Base-by-base conservation (phyloP, 2,329 filamentous ascomycete genomes). In the Coniochaeta pulveracea region DNA sequence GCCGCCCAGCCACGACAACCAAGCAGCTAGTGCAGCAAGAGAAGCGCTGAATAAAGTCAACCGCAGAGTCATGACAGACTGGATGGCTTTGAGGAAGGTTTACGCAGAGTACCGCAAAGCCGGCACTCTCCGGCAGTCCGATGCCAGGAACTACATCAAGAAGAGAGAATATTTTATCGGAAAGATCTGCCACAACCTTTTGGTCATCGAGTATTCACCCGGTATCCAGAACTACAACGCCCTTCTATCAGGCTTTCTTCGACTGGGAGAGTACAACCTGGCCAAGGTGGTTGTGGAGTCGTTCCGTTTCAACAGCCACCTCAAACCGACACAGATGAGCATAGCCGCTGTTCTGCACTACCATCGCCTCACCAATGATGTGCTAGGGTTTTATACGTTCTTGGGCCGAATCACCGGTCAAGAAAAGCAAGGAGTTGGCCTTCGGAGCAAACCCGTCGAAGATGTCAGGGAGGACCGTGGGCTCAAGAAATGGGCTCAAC, bases 151-250 rank as follows among this genome's bases (percentile, higher is more conserved):
- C 15, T 27, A 36, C n/a, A 26, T 15, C 18, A 22, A 17, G 4
- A 24, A 33, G 3, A 34, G 44, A 18, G 49, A 47, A 21, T 49
- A 52, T 19, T 45, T 41, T 12, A 50, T 63, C 19, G 51, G 48
- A n/a, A 64, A 62, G 44, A 59, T 76, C 34, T 74, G 69, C 51
- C 77, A 78, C 53, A 85, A 84, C 47, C 57, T 91, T 3, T 63
- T 85, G 11, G 58, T 73, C 4, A 75, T 72, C 3, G 51, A 65
- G 2, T 60, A 71, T 12, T 69, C 75, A 0, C 80, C 82, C 1
- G 72, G 72, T 40, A 66, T 82, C 22, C 64, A 75, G 41, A 85
- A 77, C 4, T 85, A 77, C 57, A 86, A 86, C 47, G 66, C 68
- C 10, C 63, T 91, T 17, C 66, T 89, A 3, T 51, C 70, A n/a